Evolutionary conservation across 2,329 filamentous ascomycete genomes (phyloP).

Genomic region (Capronia epimyces): DNA sequence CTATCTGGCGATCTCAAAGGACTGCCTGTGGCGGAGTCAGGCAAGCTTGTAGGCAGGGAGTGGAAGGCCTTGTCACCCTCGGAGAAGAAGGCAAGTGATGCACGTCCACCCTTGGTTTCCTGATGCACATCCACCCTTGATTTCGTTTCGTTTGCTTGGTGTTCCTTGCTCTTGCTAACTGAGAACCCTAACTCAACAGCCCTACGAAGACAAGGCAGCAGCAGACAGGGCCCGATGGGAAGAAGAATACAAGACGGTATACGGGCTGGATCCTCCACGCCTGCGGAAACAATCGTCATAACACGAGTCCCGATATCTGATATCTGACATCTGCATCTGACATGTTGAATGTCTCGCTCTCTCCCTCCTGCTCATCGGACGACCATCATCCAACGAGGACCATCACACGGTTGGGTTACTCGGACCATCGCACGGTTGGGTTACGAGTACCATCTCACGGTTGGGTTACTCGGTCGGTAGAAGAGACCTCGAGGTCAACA

Average conservation of each 20-base stretch:
- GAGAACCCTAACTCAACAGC: slow-evolving; percentile 19
- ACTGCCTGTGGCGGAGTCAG: slow-evolving; percentile 39
- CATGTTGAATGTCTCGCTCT: too few relatives aligned
- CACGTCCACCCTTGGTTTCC: not conserved
- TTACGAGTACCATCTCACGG: too few relatives aligned
- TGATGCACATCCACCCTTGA: not conserved
- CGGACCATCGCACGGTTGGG: too few relatives aligned
- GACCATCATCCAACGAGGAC: too few relatives aligned
- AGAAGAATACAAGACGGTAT: slow-evolving; percentile 35
- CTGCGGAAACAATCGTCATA: not conserved
- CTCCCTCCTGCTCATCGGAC: too few relatives aligned
- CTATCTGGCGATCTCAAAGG: slow-evolving; percentile 48
- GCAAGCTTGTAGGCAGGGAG: slow-evolving; percentile 42
- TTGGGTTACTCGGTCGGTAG: too few relatives aligned
- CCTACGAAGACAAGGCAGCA: slow-evolving; percentile 30
- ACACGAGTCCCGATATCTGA: too few relatives aligned
- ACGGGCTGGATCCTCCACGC: slow-evolving; percentile 31
- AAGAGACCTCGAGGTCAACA: too few relatives aligned
- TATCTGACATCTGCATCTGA: too few relatives aligned
- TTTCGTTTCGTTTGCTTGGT: slow-evolving; percentile 1
- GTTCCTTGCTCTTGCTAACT: not conserved
- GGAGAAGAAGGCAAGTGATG: slow-evolving; percentile 36
- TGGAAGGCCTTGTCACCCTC: slow-evolving; percentile 42
- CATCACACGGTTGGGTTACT: too few relatives aligned
- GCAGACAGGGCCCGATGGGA: slow-evolving; percentile 34